Base-by-base conservation (phyloP, 352 stramenopile genomes). In the Phytophthora litchii region DNA sequence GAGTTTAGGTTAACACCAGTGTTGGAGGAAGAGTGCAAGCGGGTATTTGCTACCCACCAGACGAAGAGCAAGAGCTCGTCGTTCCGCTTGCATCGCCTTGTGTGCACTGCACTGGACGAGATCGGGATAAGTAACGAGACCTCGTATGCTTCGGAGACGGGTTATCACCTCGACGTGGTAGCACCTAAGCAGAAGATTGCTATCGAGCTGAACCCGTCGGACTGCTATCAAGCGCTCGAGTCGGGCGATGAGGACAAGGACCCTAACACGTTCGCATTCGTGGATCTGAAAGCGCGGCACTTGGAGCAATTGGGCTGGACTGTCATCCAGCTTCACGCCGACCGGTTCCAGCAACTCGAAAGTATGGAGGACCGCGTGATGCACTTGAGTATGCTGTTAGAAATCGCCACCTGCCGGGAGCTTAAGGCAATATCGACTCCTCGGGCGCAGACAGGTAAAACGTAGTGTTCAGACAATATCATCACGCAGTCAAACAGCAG, bases 371-470 rank as follows among this genome's bases (percentile, higher is more conserved):
- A 84, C 31, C 76, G 83, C 19, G 65, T 74, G 27, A 67, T 81
- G 54, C 74, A 89, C 52, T 51, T 92, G 46, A 88, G 76, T 31
- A 86, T 86, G 70, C 46, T 88, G 36, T 71, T 92, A 52, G 83
- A 92, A 57, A 77, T 92, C 14, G 83, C 79, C 16, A 84, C 65
- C 37, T 76, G 72, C 25, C 64, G 54, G 9, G 40, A 52, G 27
- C 34, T 48, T 32, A 70, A 67, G 35, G 5, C 47, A 32, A 51
- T 17, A 29, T 14, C 25, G 23, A 29, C 41, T 11, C 11, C 27
- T 25, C 11, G 43, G 6, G 23, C 31, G 38, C 53, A 46, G 19
- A 43, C 17, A 46, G 57, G 11, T 23, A 59, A 34, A 21, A 68
- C 55, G 52, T 66, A 57, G 16, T 9, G n/a, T 8, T 9, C 13